These are phyloP conservation scores for Apiotrichum akiyoshidainum DNA, from an alignment of 1,284 basidiomycete species.

Conservation along the genomic window DNA sequence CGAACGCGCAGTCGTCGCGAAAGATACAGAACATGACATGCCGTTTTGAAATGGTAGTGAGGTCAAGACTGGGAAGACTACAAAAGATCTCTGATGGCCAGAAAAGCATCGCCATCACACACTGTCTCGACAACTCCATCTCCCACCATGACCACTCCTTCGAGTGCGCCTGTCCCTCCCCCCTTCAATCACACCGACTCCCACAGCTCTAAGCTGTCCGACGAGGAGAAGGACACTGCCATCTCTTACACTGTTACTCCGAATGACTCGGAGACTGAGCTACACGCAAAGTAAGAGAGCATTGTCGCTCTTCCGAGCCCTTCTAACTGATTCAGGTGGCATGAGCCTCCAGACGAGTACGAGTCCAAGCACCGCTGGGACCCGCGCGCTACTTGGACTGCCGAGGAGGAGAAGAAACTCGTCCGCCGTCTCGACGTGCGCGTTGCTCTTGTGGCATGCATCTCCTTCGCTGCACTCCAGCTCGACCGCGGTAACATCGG, in stretches of 20 bases:
- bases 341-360: constrained; percentile 38
- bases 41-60: no score
- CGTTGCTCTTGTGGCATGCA: constrained; percentile 32
- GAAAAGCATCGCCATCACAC: no score
- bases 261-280: neutral
- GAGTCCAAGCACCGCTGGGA: constrained; percentile 49
- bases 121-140: neutral
- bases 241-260: neutral
- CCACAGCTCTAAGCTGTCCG: neutral
- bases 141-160: neutral
- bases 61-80: no score
- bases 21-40: no score
- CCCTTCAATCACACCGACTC: neutral
- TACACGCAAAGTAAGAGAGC: neutral
- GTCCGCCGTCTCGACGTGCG: constrained; percentile 33
- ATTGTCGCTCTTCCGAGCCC: neutral
- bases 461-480: constrained; percentile 42
- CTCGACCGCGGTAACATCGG: constrained; percentile 41
- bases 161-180: neutral
- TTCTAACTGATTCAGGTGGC: constrained; percentile 17
- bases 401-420: constrained; percentile 41
- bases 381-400: constrained; percentile 45
- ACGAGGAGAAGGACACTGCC: neutral
- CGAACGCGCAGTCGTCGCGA: no score
- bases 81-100: no score